Evolutionary conservation across 768 basidiomycete genomes (phyloP), one percentile per base, ranked within the genome.

Genomic region (Leccinum barrowsii): DNA sequence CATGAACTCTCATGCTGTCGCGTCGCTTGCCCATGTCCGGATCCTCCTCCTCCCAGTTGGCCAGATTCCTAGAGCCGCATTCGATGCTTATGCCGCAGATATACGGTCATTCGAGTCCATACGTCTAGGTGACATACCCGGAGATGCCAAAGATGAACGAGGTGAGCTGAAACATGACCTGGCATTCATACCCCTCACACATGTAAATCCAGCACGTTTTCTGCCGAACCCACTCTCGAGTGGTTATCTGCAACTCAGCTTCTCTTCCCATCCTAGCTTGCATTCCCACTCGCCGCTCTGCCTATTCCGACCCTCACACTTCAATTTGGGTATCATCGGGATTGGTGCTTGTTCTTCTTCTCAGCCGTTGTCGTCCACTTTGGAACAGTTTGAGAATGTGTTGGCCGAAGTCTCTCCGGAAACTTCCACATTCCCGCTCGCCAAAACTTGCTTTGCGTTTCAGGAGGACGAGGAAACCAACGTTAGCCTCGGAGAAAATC

Each of bases 11-110:
- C 76, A 84, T 73, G 78, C 84, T 13, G 94, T 92, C 67, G 88
- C 86, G 22, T 90, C 91, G 19, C 82, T 96, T 50, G 94, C 92
- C 19, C 90, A 92, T 70, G 78, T 98, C 57, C 86, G 83, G 58
- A 82, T 98, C 50, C 82, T 98, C 19, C 82, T 98, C 59, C 74
- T 97, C 15, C 95, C 96, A 15, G 85, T 98, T 11, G 92, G 93
- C 37, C 74, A 82, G 7, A 90, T 97, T 61, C 76, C 83, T 1
- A 79, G 80, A 44, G 63, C 81, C n/a, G 76, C 81, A 2, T 97
- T 90, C 68, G 85, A 92, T 52, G 80, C 79, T 61, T 92, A 89
- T 78, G 83, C 86, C 5, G 73, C 79, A 32, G 85, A 94, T 64
- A 84, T 98, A 57, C 80, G 85, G 51, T 80, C 80, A 21, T 86